Evolutionary conservation across 805 yeast species (phyloP).

Genomic region (Saturnispora mendoncae): DNA sequence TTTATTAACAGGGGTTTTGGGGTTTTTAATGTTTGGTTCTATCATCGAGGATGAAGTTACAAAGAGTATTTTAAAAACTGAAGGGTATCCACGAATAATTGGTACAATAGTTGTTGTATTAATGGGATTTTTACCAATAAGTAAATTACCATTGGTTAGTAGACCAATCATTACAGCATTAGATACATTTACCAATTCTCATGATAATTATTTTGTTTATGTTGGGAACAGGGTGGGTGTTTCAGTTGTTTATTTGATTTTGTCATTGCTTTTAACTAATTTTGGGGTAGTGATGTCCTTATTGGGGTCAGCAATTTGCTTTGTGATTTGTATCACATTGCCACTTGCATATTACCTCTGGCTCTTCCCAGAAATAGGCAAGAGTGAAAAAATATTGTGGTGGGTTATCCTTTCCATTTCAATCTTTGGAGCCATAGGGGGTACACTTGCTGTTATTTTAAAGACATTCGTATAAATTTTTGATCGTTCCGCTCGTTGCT

Average conservation of each 20-base stretch:
- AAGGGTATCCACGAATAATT: slow-evolving; percentile 42
- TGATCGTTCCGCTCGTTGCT: neutral
- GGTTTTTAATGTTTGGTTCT: slow-evolving; percentile 52
- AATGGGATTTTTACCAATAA: slow-evolving; percentile 75
- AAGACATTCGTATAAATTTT: slow-evolving; percentile 2
- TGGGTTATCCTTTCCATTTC: slow-evolving; percentile 31
- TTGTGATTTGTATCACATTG: slow-evolving; percentile 66
- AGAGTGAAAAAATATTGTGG: slow-evolving; percentile 7
- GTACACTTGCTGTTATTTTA: slow-evolving; percentile 46
- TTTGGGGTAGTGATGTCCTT: slow-evolving; percentile 79
- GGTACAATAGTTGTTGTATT: slow-evolving; percentile 47
- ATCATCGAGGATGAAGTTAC: slow-evolving; percentile 45
- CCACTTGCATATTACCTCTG: slow-evolving; percentile 66
- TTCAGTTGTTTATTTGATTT: slow-evolving; percentile 46
- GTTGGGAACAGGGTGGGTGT: slow-evolving; percentile 34
- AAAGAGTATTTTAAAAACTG: slow-evolving; percentile 34
- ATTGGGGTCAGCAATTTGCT: slow-evolving; percentile 73
- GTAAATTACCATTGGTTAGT: slow-evolving; percentile 76
- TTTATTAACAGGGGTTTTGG: slow-evolving; percentile 53
- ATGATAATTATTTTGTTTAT: slow-evolving; percentile 2
- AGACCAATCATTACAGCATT: slow-evolving; percentile 71
- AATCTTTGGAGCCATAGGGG: slow-evolving; percentile 42
- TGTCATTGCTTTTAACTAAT: slow-evolving; percentile 62
- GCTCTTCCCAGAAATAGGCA: slow-evolving; percentile 39
- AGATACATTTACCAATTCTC: slow-evolving; percentile 30